Conservation (phyloP, 2,329 filamentous ascomycete species). For the Diaporthe australafricana region DNA sequence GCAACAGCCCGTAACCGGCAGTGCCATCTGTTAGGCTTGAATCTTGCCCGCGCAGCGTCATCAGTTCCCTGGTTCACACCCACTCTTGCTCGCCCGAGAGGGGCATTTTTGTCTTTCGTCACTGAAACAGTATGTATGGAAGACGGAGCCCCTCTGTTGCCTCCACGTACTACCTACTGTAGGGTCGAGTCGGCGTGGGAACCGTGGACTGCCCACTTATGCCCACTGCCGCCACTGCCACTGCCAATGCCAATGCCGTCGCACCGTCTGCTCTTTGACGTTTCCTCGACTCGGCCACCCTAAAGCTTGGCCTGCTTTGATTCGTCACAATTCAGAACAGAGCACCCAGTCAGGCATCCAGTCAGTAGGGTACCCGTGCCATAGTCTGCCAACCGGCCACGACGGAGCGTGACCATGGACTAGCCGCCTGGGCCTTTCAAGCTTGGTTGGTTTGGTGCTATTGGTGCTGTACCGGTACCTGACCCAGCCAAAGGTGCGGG, state of each 20-base stretch:
- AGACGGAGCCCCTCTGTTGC: not conserved
- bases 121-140: not conserved
- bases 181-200: too few species aligned
- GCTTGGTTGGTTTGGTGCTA: not conserved
- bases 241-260: not conserved
- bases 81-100: not conserved
- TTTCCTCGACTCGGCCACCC: not conserved
- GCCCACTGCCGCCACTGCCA: not conserved
- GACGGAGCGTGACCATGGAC: not conserved
- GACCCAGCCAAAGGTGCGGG: not conserved
- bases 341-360: not conserved
- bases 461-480: not conserved
- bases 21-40: not conserved
- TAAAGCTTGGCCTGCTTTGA: slow-evolving; percentile 24
- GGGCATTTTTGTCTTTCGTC: not conserved
- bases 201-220: not conserved
- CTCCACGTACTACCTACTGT: not conserved
- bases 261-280: not conserved
- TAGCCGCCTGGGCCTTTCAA: not conserved
- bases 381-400: slow-evolving; percentile 4
- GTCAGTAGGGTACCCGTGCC: slow-evolving; percentile 14
- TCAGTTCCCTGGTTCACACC: slow-evolving; percentile 5
- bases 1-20: too few species aligned
- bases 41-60: slow-evolving; percentile 3
- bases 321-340: slow-evolving; percentile 10